phyloP scores from a whole-genome alignment of 345 rosid genomes.

The Citrus inodora region DNA sequence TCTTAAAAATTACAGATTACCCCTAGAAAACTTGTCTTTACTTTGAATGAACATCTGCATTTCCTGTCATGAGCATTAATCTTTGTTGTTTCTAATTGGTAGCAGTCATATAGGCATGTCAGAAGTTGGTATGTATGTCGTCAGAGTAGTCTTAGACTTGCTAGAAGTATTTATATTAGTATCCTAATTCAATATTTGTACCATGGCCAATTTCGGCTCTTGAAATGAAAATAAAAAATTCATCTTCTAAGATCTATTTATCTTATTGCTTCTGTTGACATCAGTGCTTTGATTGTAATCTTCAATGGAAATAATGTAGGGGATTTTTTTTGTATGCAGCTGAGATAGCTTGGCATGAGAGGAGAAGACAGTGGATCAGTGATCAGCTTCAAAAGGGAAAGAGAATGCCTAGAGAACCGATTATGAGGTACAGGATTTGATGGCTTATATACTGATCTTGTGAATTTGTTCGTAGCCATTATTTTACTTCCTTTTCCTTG shows the following conservation, averaged over 20 bases:
- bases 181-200: background rate
- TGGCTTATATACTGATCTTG: background rate
- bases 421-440: constrained; percentile 27
- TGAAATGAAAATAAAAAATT: background rate
- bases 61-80: background rate
- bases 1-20: background rate
- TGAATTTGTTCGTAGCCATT: background rate
- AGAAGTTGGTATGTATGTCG: background rate
- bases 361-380: constrained; percentile 35
- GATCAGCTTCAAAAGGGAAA: constrained; percentile 25
- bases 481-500: background rate
- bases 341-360: constrained; percentile 36
- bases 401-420: constrained; percentile 30
- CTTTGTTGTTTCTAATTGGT: background rate
- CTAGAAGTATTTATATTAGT: background rate
- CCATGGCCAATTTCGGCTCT: background rate
- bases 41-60: background rate
- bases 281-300: background rate
- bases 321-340: constrained; percentile 20
- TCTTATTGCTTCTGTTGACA: background rate
- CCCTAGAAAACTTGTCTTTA: background rate
- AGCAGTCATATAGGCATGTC: background rate
- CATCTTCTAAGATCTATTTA: background rate
- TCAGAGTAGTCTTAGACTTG: background rate
- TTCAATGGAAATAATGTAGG: constrained; percentile 1